Evolutionary conservation across 306 rosid genomes (phyloP), one percentile per base, ranked within the genome.

Genomic region (Cicer chorassanicum): DNA sequence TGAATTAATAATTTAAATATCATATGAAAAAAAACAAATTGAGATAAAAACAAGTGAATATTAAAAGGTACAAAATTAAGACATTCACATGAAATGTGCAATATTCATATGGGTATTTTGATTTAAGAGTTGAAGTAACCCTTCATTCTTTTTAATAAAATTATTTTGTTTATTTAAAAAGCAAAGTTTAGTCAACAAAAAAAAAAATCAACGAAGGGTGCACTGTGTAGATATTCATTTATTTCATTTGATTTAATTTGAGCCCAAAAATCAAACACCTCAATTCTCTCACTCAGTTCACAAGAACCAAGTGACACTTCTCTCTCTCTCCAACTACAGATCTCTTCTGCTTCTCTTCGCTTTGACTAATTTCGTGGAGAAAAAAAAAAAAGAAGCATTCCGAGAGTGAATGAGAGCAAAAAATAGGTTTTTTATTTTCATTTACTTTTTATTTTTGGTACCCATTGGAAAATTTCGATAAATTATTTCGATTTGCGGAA

Each of bases 251-350:
- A 65, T 65, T 29, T 59, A 29, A 29, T 29, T 24, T 65, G 15
- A 43, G 54, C 70, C 21, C 29, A 8, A 70, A 39, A 51, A 16
- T 18, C 39, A 63, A 61, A 36, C 49, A n/a, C 75, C 64, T 39
- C 68, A 57, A 57, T 16, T 59, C 42, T 21, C 40, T 62, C 51
- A 70, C 42, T 41, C 40, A 13, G 16, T 44, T 59, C 69, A 60
- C 78, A 62, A 62, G 72, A 49, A 43, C 14, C 65, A 63, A 74
- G 78, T 74, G 79, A 63, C 79, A 46, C 21, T 46, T 62, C 68
- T 48, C 65, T 21, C 45, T 19, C 39, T 46, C 57, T 67, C 68
- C 29, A n/a, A 15, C 53, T 67, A 19, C 57, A 59, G 87, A 86
- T 86, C 81, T 73, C 71, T 43, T 34, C 38, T 73, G 6, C 49